Base-by-base conservation (phyloP, 2,329 filamentous ascomycete species). In the Mycosphaerelloides madeirae region DNA sequence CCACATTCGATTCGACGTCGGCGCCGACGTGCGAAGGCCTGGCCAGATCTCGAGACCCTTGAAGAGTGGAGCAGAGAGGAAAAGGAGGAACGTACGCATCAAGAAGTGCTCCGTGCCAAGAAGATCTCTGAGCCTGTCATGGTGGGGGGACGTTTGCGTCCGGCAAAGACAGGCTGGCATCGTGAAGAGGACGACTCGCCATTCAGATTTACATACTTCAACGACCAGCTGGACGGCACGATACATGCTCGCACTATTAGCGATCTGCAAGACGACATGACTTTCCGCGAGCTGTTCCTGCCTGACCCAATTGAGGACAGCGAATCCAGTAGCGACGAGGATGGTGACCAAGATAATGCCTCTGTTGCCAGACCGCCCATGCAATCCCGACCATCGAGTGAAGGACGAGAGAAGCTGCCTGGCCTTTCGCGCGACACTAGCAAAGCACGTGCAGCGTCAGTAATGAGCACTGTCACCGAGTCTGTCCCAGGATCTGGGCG, bases 201-300 rank as follows among this genome's bases (percentile, higher is more conserved):
- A 0, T 97, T 94, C 65, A 80, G 93, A 19, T 98, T 96, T 65
- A 97, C 93, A 0, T 98, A 98, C 66, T 98, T 98, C 75, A 97
- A 97, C 65, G 93, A 97, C 63, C 88, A 95, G 52, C 88, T 97
- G 44, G 85, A 88, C 59, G 94, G 87, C 65, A 98, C 93, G 0
- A 94, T 98, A 50, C 93, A 98, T 66, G 93, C 89, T 48, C 87
- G 95, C 66, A 93, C 85, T 0, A 95, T 98, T 45, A 95, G 89
- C 2, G 93, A 96, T 64, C 77, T 98, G 15, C 78, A 94, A 7
- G 89, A 95, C 55, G 93, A 88, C 5, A 79, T 83, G 48, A 85
- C 79, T 33, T 98, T 98, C 64, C 78, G 77, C 47, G 87, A 95
- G 57, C 77, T 98, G 0, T 98, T 98, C 62, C 79, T 95, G 16